Conservation (phyloP, 2,329 filamentous ascomycete species). For the Fusarium sp. region DNA sequence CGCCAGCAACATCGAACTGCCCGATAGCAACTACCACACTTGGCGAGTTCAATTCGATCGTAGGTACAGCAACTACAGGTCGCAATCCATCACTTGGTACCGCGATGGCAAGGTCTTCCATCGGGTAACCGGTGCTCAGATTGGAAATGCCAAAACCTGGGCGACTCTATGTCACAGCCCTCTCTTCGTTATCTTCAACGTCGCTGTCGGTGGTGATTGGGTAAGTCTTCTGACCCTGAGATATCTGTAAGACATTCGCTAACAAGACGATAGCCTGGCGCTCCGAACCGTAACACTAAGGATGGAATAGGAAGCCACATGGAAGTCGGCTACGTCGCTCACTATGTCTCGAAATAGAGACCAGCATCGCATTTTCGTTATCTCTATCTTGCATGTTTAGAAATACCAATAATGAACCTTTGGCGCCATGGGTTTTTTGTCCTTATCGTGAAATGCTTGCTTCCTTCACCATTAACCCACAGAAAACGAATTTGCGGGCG, state of each 20-base stretch:
- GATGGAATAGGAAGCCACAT: conserved; percentile 63
- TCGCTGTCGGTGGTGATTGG: conserved; percentile 67
- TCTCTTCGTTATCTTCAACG: conserved; percentile 66
- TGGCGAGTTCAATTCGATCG: conserved; percentile 66
- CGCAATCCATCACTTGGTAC: conserved; percentile 66
- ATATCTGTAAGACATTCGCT: background rate
- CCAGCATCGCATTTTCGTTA: background rate
- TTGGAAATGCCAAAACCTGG: conserved; percentile 64
- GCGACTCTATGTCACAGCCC: conserved; percentile 63
- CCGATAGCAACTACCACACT: conserved; percentile 60
- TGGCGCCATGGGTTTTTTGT: background rate
- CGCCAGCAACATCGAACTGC: conserved; percentile 53
- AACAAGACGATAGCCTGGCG: conserved; percentile 58
- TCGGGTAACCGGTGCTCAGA: conserved; percentile 58
- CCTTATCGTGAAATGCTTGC: background rate
- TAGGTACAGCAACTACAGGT: conserved; percentile 58
- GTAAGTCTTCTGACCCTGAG: conserved; percentile 53
- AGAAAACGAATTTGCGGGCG: too few species aligned
- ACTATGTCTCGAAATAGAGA: conserved; percentile 52
- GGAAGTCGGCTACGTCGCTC: conserved; percentile 66
- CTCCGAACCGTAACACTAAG: conserved; percentile 60
- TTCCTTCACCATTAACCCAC: accelerated
- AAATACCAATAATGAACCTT: conserved; percentile 10
- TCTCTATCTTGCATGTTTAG: background rate
- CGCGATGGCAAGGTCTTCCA: conserved; percentile 61